Conservation (phyloP, 2,329 filamentous ascomycete species). For the Pseudogymnoascus sp. region DNA sequence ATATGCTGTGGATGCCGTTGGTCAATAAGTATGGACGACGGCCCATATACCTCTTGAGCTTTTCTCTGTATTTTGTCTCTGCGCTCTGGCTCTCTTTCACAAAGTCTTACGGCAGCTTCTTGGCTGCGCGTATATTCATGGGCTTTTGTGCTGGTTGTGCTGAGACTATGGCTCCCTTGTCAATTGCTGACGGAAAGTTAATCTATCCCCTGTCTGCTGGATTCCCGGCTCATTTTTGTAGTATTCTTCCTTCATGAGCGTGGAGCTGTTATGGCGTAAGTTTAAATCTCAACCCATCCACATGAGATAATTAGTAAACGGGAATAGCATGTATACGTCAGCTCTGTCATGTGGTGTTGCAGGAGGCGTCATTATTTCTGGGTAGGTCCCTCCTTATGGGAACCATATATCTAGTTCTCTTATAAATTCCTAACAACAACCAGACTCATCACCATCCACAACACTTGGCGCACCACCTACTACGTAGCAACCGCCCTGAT, state of each 20-base stretch:
- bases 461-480: conserved; percentile 45
- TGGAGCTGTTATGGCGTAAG: conserved; percentile 36
- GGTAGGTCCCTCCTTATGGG: conserved; percentile 29
- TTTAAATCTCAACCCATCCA: not conserved
- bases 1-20: conserved; percentile 20
- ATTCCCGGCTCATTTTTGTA: not conserved
- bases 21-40: conserved; percentile 21
- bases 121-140: conserved; percentile 18
- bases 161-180: conserved; percentile 48
- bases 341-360: conserved; percentile 35
- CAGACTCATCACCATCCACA: conserved; percentile 36
- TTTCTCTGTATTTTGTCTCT: conserved; percentile 13
- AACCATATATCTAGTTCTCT: conserved; percentile 31
- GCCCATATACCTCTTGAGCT: conserved; percentile 17
- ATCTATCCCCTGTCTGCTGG: not conserved
- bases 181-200: conserved; percentile 42
- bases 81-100: conserved; percentile 15
- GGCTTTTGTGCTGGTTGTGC: conserved; percentile 31
- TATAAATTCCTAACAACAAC: not conserved
- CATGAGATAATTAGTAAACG: not conserved
- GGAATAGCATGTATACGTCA: conserved; percentile 14
- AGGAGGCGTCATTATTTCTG: conserved; percentile 44
- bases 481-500: conserved; percentile 43
- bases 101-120: conserved; percentile 15
- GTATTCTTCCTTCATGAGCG: conserved; percentile 53